These are phyloP conservation scores for Diplosphaera chodatii DNA, from an alignment of 139 green algal species.

Conservation along the genomic window DNA sequence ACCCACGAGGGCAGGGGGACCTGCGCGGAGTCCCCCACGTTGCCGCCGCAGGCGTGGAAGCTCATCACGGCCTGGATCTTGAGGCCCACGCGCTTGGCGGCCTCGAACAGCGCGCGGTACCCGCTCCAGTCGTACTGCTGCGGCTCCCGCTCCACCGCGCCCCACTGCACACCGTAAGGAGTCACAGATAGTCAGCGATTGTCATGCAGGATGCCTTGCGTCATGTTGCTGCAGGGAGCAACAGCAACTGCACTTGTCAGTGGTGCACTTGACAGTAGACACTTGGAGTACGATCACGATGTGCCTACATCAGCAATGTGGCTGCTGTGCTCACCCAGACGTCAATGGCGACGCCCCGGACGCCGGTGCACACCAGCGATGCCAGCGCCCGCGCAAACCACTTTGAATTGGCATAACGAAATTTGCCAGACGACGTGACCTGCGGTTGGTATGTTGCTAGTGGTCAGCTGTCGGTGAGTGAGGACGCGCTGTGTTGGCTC, in stretches of 20 bases:
- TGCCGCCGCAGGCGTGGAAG: constrained; percentile 92
- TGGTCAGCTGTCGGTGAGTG: no score
- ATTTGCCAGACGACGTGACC: constrained; percentile 64
- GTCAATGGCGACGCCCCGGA: constrained; percentile 80
- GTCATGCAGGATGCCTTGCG: no score
- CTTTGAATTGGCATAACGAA: constrained; percentile 55
- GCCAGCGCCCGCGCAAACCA: constrained; percentile 71
- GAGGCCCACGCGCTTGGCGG: constrained; percentile 64
- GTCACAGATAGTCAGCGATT: no score
- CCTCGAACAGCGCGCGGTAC: constrained; percentile 74
- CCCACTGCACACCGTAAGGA: constrained; percentile 61
- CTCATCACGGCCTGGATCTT: constrained; percentile 85
- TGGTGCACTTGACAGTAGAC: no score
- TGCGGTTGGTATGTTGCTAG: constrained; percentile 15
- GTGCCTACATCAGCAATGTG: no score
- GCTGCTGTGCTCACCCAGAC: constrained; percentile 61
- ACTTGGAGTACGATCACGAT: no score
- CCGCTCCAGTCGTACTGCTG: constrained; percentile 73
- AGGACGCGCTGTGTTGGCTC: no score
- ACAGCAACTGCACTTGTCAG: no score
- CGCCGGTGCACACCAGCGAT: constrained; percentile 58
- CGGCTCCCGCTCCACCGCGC: constrained; percentile 73
- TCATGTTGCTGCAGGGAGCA: no score
- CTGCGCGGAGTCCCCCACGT: constrained; percentile 81
- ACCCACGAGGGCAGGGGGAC: constrained; percentile 82